Conservation (phyloP, 768 basidiomycete species). For the Albatrellus ellisii region DNA sequence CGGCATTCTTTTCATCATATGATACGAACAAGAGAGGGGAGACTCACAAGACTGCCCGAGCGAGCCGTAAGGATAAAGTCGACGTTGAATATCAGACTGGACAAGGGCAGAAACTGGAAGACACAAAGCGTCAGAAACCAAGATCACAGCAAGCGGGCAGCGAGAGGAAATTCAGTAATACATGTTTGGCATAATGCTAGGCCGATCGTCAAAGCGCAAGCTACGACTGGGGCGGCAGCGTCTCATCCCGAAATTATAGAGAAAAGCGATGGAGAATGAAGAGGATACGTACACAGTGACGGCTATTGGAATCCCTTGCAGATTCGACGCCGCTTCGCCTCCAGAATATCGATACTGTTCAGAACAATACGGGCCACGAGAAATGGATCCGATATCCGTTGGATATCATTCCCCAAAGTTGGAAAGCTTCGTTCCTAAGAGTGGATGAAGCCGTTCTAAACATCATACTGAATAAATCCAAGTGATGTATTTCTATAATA, state of each 20-base stretch:
- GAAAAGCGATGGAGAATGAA: background rate
- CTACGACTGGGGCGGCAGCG: constrained; percentile 16
- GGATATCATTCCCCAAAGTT: too few species aligned
- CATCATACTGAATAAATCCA: background rate
- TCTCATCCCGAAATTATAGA: constrained; percentile 7
- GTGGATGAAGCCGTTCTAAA: too few species aligned
- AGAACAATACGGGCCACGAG: background rate
- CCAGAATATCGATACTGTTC: background rate
- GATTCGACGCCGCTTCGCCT: background rate
- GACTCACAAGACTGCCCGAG: background rate
- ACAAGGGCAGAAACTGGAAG: background rate
- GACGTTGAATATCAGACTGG: background rate
- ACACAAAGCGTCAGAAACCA: background rate
- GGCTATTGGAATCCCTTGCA: background rate
- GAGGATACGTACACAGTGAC: background rate
- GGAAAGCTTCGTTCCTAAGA: too few species aligned
- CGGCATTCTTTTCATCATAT: constrained; percentile 1
- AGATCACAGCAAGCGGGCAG: background rate
- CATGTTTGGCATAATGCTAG: constrained; percentile 15
- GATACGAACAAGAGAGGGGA: background rate
- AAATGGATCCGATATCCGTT: too few species aligned
- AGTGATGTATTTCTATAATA: constrained; percentile 5
- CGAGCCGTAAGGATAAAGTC: background rate
- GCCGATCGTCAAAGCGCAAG: constrained; percentile 14
- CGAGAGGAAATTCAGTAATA: constrained; percentile 1